Evolutionary conservation across 306 rosid species (phyloP).

Genomic region (Casuarina cunninghamiana): DNA sequence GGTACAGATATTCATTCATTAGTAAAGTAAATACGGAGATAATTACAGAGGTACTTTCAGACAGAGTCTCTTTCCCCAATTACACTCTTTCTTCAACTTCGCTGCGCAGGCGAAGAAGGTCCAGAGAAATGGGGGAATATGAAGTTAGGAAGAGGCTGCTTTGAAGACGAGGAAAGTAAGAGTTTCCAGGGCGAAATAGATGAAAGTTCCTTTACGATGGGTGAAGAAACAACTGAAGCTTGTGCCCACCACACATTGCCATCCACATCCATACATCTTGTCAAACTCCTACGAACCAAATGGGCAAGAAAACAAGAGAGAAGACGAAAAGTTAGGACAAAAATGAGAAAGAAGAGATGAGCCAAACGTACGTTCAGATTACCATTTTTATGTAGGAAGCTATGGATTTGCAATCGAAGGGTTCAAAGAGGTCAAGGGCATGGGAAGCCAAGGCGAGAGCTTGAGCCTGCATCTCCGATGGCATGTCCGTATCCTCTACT

Average conservation of each 20-base stretch:
- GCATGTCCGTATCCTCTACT: neutral
- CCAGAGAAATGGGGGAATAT: too few species aligned
- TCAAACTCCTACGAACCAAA: neutral
- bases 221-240: neutral
- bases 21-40: too few species aligned
- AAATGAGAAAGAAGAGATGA: neutral
- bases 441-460: neutral
- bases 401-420: neutral
- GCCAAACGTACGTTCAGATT: neutral
- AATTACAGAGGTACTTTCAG: too few species aligned
- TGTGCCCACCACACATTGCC: constrained; percentile 3
- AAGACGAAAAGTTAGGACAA: neutral
- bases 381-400: neutral
- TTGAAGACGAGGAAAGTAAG: neutral
- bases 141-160: too few species aligned
- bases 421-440: neutral
- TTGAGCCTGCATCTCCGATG: neutral
- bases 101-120: too few species aligned
- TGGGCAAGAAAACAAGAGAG: too few species aligned
- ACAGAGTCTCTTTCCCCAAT: too few species aligned
- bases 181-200: neutral
- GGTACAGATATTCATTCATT: too few species aligned
- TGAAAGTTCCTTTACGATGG: neutral
- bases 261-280: neutral
- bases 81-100: neutral